Evolutionary conservation across 495 filamentous ascomycete species (phyloP).

Genomic region (Penicillium silybi): DNA sequence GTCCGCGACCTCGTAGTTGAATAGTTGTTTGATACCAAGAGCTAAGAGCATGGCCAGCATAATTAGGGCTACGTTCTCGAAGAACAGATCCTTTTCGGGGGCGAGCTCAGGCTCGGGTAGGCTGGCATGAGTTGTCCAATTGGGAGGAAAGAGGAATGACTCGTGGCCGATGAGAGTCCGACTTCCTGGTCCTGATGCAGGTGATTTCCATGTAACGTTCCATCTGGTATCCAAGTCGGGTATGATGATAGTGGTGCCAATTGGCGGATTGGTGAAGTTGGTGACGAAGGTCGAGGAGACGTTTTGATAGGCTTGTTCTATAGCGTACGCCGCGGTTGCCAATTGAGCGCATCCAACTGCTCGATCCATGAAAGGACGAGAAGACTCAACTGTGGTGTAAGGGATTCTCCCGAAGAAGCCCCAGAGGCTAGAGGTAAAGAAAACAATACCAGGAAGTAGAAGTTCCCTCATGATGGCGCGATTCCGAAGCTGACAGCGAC

Average conservation of each 20-base stretch:
- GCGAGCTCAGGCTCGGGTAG: neutral
- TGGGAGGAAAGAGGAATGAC: neutral
- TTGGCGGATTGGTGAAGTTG: neutral
- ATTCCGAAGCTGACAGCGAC: neutral
- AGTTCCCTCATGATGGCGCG: constrained; percentile 9
- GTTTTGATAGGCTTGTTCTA: constrained; percentile 1
- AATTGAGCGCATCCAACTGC: constrained; percentile 11
- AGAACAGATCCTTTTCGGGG: neutral
- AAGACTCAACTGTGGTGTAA: constrained; percentile 9
- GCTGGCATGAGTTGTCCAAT: neutral
- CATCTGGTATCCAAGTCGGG: neutral
- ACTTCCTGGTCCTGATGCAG: neutral
- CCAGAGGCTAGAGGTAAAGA: constrained; percentile 13
- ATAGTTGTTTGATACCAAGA: neutral
- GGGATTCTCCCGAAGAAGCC: constrained; percentile 13
- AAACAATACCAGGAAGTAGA: constrained; percentile 5
- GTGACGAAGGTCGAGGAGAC: neutral
- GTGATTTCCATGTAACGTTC: neutral
- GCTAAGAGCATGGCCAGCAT: neutral
- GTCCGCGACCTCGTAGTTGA: neutral
- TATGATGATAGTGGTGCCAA: neutral
- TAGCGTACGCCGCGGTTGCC: constrained; percentile 7
- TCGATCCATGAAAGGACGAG: constrained; percentile 8
- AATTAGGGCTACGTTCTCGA: neutral
- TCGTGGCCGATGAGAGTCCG: neutral